Evolutionary conservation across 1,139 yeast genomes (phyloP), one percentile per base, ranked within the genome.

Genomic region (Debaryomyces udenii): DNA sequence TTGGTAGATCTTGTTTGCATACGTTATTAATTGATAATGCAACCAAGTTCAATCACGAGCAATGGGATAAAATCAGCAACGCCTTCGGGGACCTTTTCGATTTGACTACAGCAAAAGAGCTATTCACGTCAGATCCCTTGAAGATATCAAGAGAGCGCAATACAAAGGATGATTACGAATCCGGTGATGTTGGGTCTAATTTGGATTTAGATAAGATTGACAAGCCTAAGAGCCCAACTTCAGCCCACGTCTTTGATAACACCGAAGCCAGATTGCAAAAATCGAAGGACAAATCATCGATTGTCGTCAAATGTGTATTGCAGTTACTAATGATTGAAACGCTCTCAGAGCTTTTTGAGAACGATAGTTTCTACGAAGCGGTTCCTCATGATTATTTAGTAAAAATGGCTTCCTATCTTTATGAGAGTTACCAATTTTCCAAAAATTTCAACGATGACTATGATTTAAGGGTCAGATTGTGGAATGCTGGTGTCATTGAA

Each of bases 401-500:
- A 40, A 68, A 76, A 42, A 57, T 93, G 39, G 78, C 91, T 0
- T 64, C 70, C 2, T 66, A 87, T 34, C 68, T 93, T 47, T 76
- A 80, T 48, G 69, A 70, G 37, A 86, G 96, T 46, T 91, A 88
- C 66, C 70, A 76, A 43, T 93, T 94, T 66, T 88, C 99, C 4
- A 80, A 85, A 52, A 80, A 76, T 44, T 94, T 94, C 71, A 94
- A 94, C 61, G 93, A 84, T 48, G 90, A 94, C 62, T 85, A 86
- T 59, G 93, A 89, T 43, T 71, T 93, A 50, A 74, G 99, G 50
- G 86, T 87, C 15, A 73, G 95, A 49, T 71, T 94, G 37, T 91
- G 95, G 84, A 87, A 89, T 56, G 89, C 94, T 7, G 96, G 97
- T 2, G 83, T 90, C 27, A 93, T 91, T 66, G 96, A 89, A 56